Evolutionary conservation across 148 eudicot species (phyloP).

Genomic region (Fagopyrum homotropicum): DNA sequence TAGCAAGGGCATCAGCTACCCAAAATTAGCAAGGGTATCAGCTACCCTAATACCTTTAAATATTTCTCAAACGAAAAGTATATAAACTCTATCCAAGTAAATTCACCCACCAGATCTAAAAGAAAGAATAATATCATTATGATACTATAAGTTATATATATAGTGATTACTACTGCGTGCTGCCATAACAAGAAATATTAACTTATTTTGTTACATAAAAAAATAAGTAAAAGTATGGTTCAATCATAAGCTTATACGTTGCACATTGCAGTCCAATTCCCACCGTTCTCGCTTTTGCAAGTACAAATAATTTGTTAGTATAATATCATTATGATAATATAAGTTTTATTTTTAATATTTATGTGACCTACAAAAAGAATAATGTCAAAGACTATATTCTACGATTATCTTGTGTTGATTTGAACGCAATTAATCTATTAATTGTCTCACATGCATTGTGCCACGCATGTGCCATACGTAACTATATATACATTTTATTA

Average conservation of each 20-base stretch:
- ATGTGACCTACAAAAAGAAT: not conserved
- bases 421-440: not conserved
- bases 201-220: not conserved
- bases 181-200: not conserved
- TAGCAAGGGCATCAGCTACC: too few species aligned
- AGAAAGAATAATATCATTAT: too few species aligned
- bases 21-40: too few species aligned
- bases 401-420: not conserved
- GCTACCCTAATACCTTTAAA: too few species aligned
- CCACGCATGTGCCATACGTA: too few species aligned
- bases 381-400: not conserved
- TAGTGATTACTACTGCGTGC: not conserved
- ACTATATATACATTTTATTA: too few species aligned
- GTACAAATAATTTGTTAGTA: not conserved
- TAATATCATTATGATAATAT: not conserved
- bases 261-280: slow-evolving; percentile 1
- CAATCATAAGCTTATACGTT: not conserved
- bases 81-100: too few species aligned
- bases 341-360: not conserved
- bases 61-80: too few species aligned
- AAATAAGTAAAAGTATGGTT: not conserved
- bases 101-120: too few species aligned
- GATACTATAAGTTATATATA: not conserved
- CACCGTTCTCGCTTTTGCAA: not conserved
- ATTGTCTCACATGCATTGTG: not conserved